Conservation (phyloP, 2,329 filamentous ascomycete genomes). For the Alternaria viburni region DNA sequence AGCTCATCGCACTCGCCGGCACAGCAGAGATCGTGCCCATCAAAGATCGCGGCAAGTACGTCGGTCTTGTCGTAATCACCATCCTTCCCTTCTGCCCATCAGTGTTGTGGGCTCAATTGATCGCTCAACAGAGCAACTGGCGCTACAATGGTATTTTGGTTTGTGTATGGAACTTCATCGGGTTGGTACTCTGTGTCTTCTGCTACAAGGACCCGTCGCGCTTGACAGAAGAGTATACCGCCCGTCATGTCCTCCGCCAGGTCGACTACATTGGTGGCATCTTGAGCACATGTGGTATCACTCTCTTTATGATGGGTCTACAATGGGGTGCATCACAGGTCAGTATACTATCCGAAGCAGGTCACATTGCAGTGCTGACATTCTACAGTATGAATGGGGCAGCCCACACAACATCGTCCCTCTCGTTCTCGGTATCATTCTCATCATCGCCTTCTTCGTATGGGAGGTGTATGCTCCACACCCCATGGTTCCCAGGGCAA, state of each 20-base stretch:
- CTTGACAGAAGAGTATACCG: constrained; percentile 50
- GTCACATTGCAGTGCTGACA: constrained; percentile 47
- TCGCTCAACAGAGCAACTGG: constrained; percentile 58
- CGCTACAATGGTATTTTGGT: constrained; percentile 62
- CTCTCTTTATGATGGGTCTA: constrained; percentile 47
- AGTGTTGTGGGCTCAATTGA: constrained; percentile 67
- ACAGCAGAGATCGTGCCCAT: constrained; percentile 72
- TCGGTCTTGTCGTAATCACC: constrained; percentile 65
- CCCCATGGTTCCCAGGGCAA: constrained; percentile 53
- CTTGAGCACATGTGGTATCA: constrained; percentile 38
- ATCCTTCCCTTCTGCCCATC: constrained; percentile 69
- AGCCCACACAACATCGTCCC: constrained; percentile 62
- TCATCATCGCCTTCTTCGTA: constrained; percentile 58
- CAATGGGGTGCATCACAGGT: constrained; percentile 48
- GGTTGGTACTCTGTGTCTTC: constrained; percentile 58
- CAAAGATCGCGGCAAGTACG: constrained; percentile 68
- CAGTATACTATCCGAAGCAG: not conserved
- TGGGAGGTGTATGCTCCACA: constrained; percentile 55
- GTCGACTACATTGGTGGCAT: constrained; percentile 43
- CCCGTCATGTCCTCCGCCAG: constrained; percentile 32
- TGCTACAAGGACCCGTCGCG: constrained; percentile 50
- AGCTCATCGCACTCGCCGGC: constrained; percentile 71
- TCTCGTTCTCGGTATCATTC: constrained; percentile 57
- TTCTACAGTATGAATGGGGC: constrained; percentile 61
- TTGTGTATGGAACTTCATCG: constrained; percentile 59